These are phyloP conservation scores for Penicillium sp. DNA, from an alignment of 2,329 filamentous ascomycete species.

Conservation along the genomic window DNA sequence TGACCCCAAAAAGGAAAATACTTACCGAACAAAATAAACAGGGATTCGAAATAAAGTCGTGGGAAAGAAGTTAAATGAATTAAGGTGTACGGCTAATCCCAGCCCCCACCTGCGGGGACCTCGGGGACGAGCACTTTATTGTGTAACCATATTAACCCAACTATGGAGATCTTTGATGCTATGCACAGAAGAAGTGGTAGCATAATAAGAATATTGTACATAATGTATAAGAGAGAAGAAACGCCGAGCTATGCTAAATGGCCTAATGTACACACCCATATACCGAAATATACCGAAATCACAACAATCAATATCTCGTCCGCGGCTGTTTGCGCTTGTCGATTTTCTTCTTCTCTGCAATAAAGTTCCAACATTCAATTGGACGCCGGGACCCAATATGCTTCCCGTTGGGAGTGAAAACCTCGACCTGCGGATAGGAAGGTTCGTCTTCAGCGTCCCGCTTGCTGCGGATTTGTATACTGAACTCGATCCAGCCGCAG, in stretches of 20 bases:
- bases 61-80: neutral
- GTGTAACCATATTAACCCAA: neutral
- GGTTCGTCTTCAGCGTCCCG: conserved; percentile 35
- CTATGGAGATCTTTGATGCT: neutral
- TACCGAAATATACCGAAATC: neutral
- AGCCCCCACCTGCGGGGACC: conserved; percentile 1
- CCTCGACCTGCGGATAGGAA: conserved; percentile 64
- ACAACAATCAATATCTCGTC: conserved; percentile 7
- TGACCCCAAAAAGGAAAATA: neutral
- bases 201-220: neutral
- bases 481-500: conserved; percentile 88
- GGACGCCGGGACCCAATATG: conserved; percentile 58
- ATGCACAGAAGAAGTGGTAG: too few relatives aligned
- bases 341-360: conserved; percentile 30
- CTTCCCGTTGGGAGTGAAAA: conserved; percentile 81
- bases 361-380: conserved; percentile 36
- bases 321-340: conserved; percentile 31
- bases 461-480: conserved; percentile 70
- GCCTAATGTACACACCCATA: conserved; percentile 19
- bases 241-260: conserved; percentile 22
- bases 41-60: neutral
- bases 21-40: neutral
- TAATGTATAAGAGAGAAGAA: conserved; percentile 3
- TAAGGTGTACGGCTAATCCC: neutral
- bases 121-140: neutral